Base-by-base conservation (phyloP, 441 rosid genomes). In the Adansonia grandidieri region DNA sequence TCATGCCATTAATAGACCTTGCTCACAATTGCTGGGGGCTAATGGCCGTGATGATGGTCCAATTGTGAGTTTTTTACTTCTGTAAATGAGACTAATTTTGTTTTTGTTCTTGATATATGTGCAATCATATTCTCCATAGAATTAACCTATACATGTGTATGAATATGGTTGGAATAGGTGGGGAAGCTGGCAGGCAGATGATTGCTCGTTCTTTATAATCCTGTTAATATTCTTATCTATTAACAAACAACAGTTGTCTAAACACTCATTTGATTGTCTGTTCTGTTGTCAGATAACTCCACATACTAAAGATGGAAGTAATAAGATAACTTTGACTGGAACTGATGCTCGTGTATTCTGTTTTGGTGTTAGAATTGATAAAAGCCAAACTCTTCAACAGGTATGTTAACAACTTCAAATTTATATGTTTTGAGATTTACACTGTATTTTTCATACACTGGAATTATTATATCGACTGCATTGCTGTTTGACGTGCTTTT, bases 31-130 rank as follows among this genome's bases (percentile, higher is more conserved):
- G 70, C 84, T 96, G 51, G 99, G 99, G 74, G 92, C 89, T 58
- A 96, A 90, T 87, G 99, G 99, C 74, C 98, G 99, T 84, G 99
- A 96, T 85, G 98, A 96, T 89, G 99, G 97, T 78, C 93, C 97
- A 77, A 88, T 90, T 79, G 99, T 96, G 88, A 87, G 98, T 86
- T 62, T 76, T 62, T 6, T 69, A 74, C 60, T 79, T 72, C 53
- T 84, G 60, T 76, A 9, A 44, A 24, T 63, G 10, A 58, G 72
- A 50, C 78, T 6, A 57, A 69, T 42, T 51, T 66, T 37, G 14
- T 8, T 11, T 68, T 20, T 20, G 9, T 47, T 68, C 71, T 42
- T 53, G 15, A 68, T 47, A 2, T 68, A 20, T 47, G 5, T 20
- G 42, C 19, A 28, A 24, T 71, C 20, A 7, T 22, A 71, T 71